Conservation (phyloP, 2,329 filamentous ascomycete species). For the Diaporthe nobilis region DNA sequence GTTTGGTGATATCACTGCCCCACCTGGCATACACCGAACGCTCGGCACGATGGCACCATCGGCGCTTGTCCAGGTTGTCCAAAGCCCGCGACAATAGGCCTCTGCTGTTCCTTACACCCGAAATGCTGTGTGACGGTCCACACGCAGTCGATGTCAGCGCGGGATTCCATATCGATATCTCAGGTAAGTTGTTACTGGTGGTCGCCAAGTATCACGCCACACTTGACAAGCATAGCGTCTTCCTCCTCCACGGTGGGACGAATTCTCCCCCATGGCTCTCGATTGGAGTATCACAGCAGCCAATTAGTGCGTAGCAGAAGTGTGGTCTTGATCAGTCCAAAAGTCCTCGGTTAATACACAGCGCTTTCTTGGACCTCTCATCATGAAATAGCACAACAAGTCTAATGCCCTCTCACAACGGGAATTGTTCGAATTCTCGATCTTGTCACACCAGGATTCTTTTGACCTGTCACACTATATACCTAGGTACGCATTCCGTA, state of each 20-base stretch:
- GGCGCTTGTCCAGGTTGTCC: not conserved
- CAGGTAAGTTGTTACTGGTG: not conserved
- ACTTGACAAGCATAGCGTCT: constrained; percentile 20
- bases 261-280: constrained; percentile 47
- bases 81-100: not conserved
- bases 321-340: no score
- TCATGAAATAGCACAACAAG: not conserved
- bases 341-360: not conserved
- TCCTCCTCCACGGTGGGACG: constrained; percentile 42
- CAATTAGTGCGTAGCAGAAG: not conserved
- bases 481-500: rapidly evolving
- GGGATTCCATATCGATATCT: not conserved
- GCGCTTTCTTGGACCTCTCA: not conserved
- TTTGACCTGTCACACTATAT: no score
- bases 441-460: not conserved
- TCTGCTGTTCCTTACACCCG: not conserved
- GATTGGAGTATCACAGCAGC: not conserved
- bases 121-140: not conserved
- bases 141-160: not conserved
- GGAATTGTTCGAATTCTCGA: rapidly evolving
- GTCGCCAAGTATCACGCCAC: constrained; percentile 20
- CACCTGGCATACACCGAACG: constrained; percentile 14
- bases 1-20: constrained; percentile 24
- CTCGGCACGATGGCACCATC: constrained; percentile 15
- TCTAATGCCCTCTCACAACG: not conserved